Percentiles rank a stretch among this genome's conserved stretches.
Evolutionary conservation across 208 protist species (phyloP).

Genomic region (Trypanosoma rangeli): DNA sequence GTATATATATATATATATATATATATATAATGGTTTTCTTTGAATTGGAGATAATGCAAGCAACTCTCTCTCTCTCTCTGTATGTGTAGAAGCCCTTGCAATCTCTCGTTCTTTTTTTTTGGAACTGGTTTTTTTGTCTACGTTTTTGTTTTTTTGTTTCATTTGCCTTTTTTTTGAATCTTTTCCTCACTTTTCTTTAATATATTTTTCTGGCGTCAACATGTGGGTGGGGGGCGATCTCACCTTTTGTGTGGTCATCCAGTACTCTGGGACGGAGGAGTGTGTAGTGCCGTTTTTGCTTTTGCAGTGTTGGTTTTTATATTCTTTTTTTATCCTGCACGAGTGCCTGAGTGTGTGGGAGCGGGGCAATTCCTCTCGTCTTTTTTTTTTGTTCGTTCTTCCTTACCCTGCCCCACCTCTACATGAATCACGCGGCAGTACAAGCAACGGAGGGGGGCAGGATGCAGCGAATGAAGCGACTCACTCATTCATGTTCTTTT

Average conservation of each 20-base stretch:
- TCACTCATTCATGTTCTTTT: neutral
- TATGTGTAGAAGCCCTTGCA: neutral
- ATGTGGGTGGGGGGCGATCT: too few relatives aligned
- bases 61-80: neutral
- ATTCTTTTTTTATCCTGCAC: too few relatives aligned
- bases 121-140: neutral
- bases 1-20: too few relatives aligned
- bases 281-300: too few relatives aligned
- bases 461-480: neutral
- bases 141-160: slow-evolving; percentile 11
- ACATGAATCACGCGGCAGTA: too few relatives aligned
- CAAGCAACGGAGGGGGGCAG: slow-evolving; percentile 8
- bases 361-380: too few relatives aligned
- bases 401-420: neutral
- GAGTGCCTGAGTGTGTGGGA: too few relatives aligned
- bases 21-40: too few relatives aligned
- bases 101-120: slow-evolving; percentile 3
- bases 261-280: too few relatives aligned
- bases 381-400: slow-evolving; percentile 20
- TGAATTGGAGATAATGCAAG: neutral
- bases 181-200: slow-evolving; percentile 1
- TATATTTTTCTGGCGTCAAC: too few relatives aligned
- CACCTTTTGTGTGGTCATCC: too few relatives aligned
- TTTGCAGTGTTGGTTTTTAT: too few relatives aligned
- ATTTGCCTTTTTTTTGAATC: slow-evolving; percentile 6